Evolutionary conservation across 176 grass and related monocot genomes (phyloP).

Genomic region (Rhynchospora breviuscula): DNA sequence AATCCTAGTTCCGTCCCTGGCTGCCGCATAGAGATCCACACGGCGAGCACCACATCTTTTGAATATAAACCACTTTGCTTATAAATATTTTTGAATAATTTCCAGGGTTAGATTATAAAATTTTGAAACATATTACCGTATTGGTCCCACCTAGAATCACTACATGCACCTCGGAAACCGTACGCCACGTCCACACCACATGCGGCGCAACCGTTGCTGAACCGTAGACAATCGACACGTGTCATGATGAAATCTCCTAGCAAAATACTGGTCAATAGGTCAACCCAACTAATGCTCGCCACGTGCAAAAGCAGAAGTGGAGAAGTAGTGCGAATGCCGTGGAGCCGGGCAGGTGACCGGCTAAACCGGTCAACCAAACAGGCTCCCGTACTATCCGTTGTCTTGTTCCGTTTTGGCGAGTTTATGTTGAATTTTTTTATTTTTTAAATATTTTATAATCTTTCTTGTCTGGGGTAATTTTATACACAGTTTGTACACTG

Average conservation of each 20-base stretch:
- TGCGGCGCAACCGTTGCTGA: background rate
- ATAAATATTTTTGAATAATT: background rate
- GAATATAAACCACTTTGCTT: background rate
- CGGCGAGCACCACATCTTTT: too few species aligned
- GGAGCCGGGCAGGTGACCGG: background rate
- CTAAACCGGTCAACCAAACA: conserved; percentile 7
- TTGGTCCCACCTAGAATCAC: background rate
- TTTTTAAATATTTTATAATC: background rate
- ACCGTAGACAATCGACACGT: conserved; percentile 3
- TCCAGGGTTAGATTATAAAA: background rate
- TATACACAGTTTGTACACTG: background rate
- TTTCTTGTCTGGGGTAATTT: background rate
- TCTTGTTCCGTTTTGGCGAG: conserved; percentile 1
- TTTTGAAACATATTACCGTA: background rate
- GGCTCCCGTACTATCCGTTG: background rate
- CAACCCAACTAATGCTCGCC: background rate
- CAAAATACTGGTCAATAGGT: background rate
- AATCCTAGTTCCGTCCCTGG: too few species aligned
- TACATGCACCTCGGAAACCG: conserved; percentile 12
- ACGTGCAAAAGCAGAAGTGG: background rate
- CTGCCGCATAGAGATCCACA: too few species aligned
- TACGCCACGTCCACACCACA: conserved; percentile 28
- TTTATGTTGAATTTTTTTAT: background rate
- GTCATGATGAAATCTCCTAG: background rate
- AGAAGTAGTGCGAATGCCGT: background rate